A percentile compares a stretch with the other conserved stretches of the same genome.
Conservation (phyloP, 176 grass and related monocot species). For the Chloris gayana region DNA sequence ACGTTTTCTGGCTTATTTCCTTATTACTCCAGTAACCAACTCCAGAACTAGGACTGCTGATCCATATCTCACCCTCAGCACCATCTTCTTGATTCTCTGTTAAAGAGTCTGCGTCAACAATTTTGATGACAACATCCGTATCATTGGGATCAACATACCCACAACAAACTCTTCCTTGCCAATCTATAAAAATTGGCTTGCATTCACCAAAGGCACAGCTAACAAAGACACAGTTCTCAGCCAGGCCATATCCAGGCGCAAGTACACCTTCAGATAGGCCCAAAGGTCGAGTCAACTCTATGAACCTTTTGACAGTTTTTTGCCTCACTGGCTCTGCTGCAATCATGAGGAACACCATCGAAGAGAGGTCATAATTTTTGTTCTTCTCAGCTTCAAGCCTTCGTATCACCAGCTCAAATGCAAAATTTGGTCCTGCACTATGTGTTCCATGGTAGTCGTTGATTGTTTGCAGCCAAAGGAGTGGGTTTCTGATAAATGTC, state of each 20-base stretch:
- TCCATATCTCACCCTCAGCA: slow-evolving; percentile 82
- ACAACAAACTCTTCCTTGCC: slow-evolving; percentile 77
- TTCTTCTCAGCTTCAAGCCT: slow-evolving; percentile 54
- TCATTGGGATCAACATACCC: slow-evolving; percentile 58
- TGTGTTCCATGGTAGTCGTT: slow-evolving; percentile 65
- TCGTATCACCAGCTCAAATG: slow-evolving; percentile 71
- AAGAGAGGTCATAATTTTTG: slow-evolving; percentile 66
- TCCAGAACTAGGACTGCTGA: slow-evolving; percentile 76
- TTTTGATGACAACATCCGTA: slow-evolving; percentile 58
- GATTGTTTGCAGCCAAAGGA: slow-evolving; percentile 71
- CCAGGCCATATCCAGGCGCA: slow-evolving; percentile 72
- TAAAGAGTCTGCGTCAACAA: slow-evolving; percentile 60
- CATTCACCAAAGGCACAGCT: slow-evolving; percentile 75
- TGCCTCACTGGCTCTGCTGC: slow-evolving; percentile 79
- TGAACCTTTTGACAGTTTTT: slow-evolving; percentile 73
- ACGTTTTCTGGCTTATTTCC: slow-evolving; percentile 71
- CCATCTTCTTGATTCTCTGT: slow-evolving; percentile 53
- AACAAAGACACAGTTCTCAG: slow-evolving; percentile 79
- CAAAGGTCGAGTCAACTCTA: slow-evolving; percentile 59
- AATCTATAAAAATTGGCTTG: slow-evolving; percentile 67
- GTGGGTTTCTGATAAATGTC: slow-evolving; percentile 78
- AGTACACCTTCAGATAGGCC: slow-evolving; percentile 70
- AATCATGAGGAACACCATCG: slow-evolving; percentile 78
- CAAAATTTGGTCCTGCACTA: slow-evolving; percentile 78
- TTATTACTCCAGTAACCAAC: slow-evolving; percentile 65